Conservation (phyloP, 1,284 basidiomycete species). For the Trametes pubescens region DNA sequence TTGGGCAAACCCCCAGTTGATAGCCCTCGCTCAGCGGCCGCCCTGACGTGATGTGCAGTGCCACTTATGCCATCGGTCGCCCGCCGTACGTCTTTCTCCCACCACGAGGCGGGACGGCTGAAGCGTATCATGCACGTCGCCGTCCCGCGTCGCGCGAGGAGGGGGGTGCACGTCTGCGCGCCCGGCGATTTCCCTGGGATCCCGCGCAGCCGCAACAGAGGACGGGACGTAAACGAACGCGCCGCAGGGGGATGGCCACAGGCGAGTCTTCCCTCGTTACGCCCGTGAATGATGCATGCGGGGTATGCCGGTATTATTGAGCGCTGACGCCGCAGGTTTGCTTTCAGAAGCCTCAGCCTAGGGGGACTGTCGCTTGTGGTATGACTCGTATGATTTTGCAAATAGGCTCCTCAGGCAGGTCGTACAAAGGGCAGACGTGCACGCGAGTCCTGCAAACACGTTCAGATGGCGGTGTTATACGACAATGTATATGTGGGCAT, state of each 20-base stretch:
- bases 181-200: background rate
- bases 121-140: slow-evolving; percentile 11
- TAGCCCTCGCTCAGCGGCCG: background rate
- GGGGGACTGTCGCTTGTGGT: too few relatives aligned
- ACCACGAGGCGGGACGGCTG: slow-evolving; percentile 15
- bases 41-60: background rate
- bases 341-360: too few relatives aligned
- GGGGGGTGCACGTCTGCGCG: background rate
- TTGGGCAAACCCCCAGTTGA: background rate
- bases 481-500: too few relatives aligned
- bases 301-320: slow-evolving; percentile 2
- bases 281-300: background rate
- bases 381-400: too few relatives aligned
- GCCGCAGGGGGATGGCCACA: background rate
- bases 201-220: slow-evolving; percentile 1
- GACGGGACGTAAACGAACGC: slow-evolving; percentile 11
- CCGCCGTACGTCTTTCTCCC: background rate
- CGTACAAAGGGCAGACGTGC: too few relatives aligned
- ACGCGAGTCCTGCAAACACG: too few relatives aligned
- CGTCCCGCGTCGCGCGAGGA: background rate
- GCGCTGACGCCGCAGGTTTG: background rate
- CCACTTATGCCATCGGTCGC: background rate
- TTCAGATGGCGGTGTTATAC: too few relatives aligned
- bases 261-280: background rate
- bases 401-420: too few relatives aligned